These are phyloP conservation scores for Wolfiporia cocos DNA, from an alignment of 1,284 basidiomycete species.

Conservation along the genomic window DNA sequence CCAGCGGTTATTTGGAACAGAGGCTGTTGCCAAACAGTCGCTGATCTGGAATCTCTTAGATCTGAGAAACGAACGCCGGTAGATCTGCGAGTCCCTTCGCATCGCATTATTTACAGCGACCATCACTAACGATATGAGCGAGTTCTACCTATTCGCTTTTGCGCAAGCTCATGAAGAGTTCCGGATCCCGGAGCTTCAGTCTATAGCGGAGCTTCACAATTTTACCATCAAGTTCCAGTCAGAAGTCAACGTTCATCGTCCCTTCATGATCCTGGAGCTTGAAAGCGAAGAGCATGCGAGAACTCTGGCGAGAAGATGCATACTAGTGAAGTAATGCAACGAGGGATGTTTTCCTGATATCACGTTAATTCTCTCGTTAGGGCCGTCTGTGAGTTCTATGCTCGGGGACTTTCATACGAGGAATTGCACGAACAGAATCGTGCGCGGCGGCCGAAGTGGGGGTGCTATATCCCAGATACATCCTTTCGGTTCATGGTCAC, in stretches of 20 bases:
- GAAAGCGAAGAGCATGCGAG: conserved; percentile 70
- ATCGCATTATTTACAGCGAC: too few relatives aligned
- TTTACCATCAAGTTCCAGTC: conserved; percentile 48
- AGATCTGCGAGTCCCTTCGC: too few relatives aligned
- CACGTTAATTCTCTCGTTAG: conserved; percentile 33
- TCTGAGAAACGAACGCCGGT: too few relatives aligned
- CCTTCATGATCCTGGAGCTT: conserved; percentile 72
- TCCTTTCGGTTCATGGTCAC: conserved; percentile 82
- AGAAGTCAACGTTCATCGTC: conserved; percentile 49
- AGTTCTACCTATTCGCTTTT: conserved; percentile 66
- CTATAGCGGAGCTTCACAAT: conserved; percentile 60
- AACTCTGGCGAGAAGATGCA: conserved; percentile 72
- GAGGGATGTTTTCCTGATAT: neutral
- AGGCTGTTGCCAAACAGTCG: conserved; percentile 8
- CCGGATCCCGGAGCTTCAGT: conserved; percentile 73
- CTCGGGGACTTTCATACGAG: conserved; percentile 60
- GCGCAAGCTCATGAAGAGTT: conserved; percentile 79
- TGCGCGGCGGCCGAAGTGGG: conserved; percentile 47
- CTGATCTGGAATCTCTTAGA: too few relatives aligned
- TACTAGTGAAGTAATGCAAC: conserved; percentile 69
- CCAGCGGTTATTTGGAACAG: conserved; percentile 1
- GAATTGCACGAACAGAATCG: conserved; percentile 61
- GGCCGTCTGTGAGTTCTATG: conserved; percentile 74
- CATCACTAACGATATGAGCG: neutral
- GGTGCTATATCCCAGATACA: conserved; percentile 51